phyloP scores from a whole-genome alignment of 148 eudicot species.

The Diospyros lotus region DNA sequence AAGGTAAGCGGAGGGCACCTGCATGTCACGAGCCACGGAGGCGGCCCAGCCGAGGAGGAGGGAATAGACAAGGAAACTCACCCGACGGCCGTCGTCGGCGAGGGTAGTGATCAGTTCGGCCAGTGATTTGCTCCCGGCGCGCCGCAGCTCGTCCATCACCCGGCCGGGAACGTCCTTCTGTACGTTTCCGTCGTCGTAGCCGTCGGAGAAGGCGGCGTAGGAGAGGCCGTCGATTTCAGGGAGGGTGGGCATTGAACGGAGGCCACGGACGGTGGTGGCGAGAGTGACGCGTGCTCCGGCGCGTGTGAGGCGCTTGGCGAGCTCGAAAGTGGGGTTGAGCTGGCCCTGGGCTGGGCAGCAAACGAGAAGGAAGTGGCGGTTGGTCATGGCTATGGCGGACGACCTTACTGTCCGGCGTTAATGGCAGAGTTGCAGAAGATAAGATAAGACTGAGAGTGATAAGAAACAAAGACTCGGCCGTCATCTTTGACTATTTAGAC shows the following conservation, averaged over 20 bases:
- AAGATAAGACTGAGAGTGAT: no score
- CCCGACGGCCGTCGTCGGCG: conserved; percentile 10
- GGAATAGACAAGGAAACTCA: conserved; percentile 15
- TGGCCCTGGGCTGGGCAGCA: conserved; percentile 32
- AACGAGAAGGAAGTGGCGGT: conserved; percentile 21
- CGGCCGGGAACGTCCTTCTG: conserved; percentile 3
- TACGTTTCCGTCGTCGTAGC: conserved; percentile 23
- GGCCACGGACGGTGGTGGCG: conserved; percentile 21
- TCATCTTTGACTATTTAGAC: no score
- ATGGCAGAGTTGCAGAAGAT: no score
- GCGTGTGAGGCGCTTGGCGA: conserved; percentile 22
- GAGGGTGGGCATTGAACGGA: conserved; percentile 9
- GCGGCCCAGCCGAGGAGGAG: conserved; percentile 30
- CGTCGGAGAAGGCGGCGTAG: conserved; percentile 20
- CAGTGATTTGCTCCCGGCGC: conserved; percentile 11
- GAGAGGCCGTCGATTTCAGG: conserved; percentile 9
- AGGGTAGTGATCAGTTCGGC: conserved; percentile 10
- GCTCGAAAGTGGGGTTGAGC: conserved; percentile 29
- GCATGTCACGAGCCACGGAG: conserved; percentile 34
- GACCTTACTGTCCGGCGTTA: no score
- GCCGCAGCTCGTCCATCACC: conserved; percentile 7
- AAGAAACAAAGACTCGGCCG: no score
- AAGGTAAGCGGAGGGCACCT: conserved; percentile 29
- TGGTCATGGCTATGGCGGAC: not conserved
- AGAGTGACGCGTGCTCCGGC: conserved; percentile 22